These are phyloP conservation scores for Coprinellus aureogranulatus DNA, from an alignment of 768 basidiomycete genomes.

Conservation along the genomic window DNA sequence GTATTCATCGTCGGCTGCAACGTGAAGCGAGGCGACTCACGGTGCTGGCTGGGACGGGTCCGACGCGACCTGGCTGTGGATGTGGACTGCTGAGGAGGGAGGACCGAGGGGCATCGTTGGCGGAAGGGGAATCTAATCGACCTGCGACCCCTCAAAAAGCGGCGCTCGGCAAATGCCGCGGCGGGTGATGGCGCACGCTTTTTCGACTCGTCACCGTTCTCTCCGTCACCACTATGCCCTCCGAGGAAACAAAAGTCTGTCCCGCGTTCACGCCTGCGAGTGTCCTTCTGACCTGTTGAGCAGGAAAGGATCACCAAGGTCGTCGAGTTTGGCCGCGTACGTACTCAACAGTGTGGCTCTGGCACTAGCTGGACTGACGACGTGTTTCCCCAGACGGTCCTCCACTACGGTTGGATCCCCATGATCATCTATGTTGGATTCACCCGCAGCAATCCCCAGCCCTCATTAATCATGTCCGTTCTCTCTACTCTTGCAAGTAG, in stretches of 20 bases:
- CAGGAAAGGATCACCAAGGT: conserved; percentile 83
- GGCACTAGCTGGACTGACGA: not conserved
- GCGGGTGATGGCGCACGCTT: conserved; percentile 4
- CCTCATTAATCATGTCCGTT: conserved; percentile 93
- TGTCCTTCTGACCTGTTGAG: not conserved
- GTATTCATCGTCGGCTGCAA: not conserved
- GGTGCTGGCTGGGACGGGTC: conserved; percentile 32
- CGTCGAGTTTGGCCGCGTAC: conserved; percentile 78
- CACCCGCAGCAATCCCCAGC: conserved; percentile 88
- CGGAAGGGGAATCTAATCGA: conserved; percentile 15
- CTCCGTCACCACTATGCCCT: conserved; percentile 57
- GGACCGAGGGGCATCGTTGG: conserved; percentile 47
- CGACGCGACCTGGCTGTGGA: conserved; percentile 34
- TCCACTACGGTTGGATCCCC: conserved; percentile 97
- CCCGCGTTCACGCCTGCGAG: not conserved
- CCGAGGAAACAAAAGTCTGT: conserved; percentile 84
- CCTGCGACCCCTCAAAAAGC: too few relatives aligned
- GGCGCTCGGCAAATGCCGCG: conserved; percentile 37
- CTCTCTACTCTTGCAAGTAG: not conserved
- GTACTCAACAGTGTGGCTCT: conserved; percentile 27
- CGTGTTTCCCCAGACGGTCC: conserved; percentile 57
- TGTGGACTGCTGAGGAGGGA: conserved; percentile 49
- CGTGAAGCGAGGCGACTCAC: conserved; percentile 27
- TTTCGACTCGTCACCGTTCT: conserved; percentile 15
- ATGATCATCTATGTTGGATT: conserved; percentile 95